These are phyloP conservation scores for Podosphaera xanthii DNA, from an alignment of 2,329 filamentous ascomycete species.

Conservation along the genomic window DNA sequence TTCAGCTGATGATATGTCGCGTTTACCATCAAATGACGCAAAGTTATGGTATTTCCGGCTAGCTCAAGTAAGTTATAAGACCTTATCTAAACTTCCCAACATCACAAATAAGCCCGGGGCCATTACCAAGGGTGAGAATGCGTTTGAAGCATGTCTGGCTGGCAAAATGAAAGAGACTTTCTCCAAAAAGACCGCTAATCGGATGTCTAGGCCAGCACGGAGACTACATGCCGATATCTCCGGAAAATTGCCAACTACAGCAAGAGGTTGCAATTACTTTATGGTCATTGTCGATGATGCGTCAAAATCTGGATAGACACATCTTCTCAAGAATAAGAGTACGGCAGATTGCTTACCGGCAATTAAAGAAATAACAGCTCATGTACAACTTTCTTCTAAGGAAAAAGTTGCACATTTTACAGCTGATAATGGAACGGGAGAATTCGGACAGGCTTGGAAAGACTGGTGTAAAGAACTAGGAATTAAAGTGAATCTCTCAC, in stretches of 20 bases:
- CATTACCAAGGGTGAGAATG: too few species aligned
- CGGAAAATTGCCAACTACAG: neutral
- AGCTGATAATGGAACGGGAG: too few species aligned
- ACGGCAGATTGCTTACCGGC: too few species aligned
- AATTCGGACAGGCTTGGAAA: neutral
- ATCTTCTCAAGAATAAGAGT: too few species aligned
- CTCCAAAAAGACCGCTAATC: neutral
- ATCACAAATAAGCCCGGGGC: too few species aligned
- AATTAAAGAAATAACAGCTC: too few species aligned
- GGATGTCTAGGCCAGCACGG: neutral
- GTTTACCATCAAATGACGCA: neutral
- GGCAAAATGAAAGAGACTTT: neutral
- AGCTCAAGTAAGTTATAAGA: neutral
- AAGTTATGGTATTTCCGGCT: neutral
- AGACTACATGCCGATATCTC: too few species aligned
- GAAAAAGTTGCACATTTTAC: too few species aligned
- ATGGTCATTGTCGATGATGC: neutral
- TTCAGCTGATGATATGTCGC: too few species aligned
- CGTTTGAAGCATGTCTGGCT: too few species aligned
- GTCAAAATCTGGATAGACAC: neutral
- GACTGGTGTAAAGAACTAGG: neutral
- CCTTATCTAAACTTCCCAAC: too few species aligned
- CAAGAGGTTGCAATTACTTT: neutral
- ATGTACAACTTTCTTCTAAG: too few species aligned
- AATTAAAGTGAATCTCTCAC: neutral